Base-by-base conservation (phyloP, 805 yeast species). In the Candida patagonica region DNA sequence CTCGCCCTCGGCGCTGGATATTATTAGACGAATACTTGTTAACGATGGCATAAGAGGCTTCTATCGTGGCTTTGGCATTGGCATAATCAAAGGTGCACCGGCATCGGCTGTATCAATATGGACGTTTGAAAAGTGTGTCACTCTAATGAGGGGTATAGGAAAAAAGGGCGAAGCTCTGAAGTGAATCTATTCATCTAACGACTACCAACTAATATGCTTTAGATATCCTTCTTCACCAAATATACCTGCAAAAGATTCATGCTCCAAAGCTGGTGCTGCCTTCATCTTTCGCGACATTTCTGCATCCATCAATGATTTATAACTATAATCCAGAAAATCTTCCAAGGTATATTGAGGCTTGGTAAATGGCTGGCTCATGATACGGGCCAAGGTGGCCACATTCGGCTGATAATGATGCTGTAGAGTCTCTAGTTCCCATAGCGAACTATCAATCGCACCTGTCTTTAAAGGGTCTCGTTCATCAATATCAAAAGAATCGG, bases 361-460 rank as follows among this genome's bases (percentile, higher is more conserved):
- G 55, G 79, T 74, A 65, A 87, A 89, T 2, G 96, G 96, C 61
- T 92, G 96, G 15, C 78, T 71, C 55, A 84, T 82, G 23, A 92
- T 83, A 56, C 77, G 80, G 13, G 96, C 96, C 51, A 92, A 67
- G 0, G 96, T 81, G 1, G 96, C 89, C 9, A 92, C 86, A 53
- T 92, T 92, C 12, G 97, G 96, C 62, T 92, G 97, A 56, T 87
- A 89, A 57, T 92, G 98, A 9, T 74, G 61, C 66, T 79, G 75
- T 42, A 83, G 62, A 0, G 94, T 70, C 43, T 82, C 84, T 42
- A 89, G 57, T 60, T 92, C 98, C 98, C 98, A 92, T 35, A 88
- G 61, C 0, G 96, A 88, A 1, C 95, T 83, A 6, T 73, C 78
- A 26, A 88, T 65, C 3, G 97, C 96, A 25, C 74, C 66, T 0